These are phyloP conservation scores for Ordospora pajunii DNA, from an alignment of 371 early-diverging fungal genomes.

Conservation along the genomic window DNA sequence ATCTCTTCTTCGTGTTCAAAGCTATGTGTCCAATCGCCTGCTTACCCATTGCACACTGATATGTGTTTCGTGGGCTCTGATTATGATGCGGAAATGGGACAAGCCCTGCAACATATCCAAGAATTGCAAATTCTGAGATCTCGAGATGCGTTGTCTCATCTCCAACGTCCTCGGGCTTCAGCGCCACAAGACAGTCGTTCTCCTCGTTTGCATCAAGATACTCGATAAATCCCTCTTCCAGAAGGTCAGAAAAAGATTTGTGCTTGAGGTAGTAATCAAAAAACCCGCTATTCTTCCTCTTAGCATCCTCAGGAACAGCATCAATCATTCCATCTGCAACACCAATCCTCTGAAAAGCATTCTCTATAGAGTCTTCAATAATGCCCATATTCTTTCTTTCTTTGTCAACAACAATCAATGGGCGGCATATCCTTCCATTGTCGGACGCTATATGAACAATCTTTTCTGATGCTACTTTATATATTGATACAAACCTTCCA, in stretches of 20 bases:
- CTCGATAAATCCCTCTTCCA: constrained; percentile 82
- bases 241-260: constrained; percentile 74
- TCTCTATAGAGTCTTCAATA: not conserved
- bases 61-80: constrained; percentile 96
- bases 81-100: constrained; percentile 99
- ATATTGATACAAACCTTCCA: constrained; percentile 81
- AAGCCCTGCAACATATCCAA: constrained; percentile 90
- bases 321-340: not conserved
- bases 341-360: not conserved
- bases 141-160: constrained; percentile 81
- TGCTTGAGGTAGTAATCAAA: constrained; percentile 45
- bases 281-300: constrained; percentile 64
- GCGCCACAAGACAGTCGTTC: constrained; percentile 81
- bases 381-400: not conserved
- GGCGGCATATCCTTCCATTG: constrained; percentile 91
- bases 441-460: constrained; percentile 87
- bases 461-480: constrained; percentile 70
- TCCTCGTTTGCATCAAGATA: constrained; percentile 97
- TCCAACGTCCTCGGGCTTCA: constrained; percentile 71
- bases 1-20: constrained; percentile 82
- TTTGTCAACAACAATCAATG: constrained; percentile 80
- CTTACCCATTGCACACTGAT: constrained; percentile 99
- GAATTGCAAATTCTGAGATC: constrained; percentile 87
- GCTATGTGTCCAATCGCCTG: constrained; percentile 96
- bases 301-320: constrained; percentile 55